Evolutionary conservation across 2,329 filamentous ascomycete genomes (phyloP).

Genomic region (Teratosphaeria nubilosa): DNA sequence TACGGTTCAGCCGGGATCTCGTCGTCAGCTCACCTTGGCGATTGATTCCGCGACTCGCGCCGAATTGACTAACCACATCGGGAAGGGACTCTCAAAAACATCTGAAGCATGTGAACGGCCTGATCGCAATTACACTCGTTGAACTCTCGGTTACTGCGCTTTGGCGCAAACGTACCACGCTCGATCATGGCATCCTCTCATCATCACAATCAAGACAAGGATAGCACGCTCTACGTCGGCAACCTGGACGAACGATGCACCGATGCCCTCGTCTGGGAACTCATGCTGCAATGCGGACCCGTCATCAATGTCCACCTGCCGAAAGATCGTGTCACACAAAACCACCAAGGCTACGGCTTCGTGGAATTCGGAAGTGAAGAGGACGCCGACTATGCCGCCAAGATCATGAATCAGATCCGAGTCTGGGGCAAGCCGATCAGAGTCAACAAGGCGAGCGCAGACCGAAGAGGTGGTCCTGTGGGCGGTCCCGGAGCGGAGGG

Average conservation of each 20-base stretch:
- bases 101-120: background rate
- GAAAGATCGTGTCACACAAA: constrained; percentile 93
- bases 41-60: background rate
- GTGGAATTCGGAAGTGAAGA: constrained; percentile 95
- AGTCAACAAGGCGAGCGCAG: constrained; percentile 88
- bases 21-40: background rate
- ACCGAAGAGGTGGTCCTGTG: constrained; percentile 68
- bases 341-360: constrained; percentile 96
- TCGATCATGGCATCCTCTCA: background rate
- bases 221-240: constrained; percentile 94
- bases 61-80: background rate
- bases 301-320: constrained; percentile 97
- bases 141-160: background rate
- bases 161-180: background rate
- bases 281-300: constrained; percentile 95
- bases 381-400: constrained; percentile 91
- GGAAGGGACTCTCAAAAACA: background rate
- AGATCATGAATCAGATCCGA: constrained; percentile 92
- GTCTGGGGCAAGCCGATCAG: constrained; percentile 89
- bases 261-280: constrained; percentile 85
- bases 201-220: constrained; percentile 82
- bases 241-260: constrained; percentile 96
- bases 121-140: background rate
- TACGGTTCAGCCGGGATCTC: background rate
- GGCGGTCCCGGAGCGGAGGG: constrained; percentile 62